phyloP scores from a whole-genome alignment of 2,329 filamentous ascomycete genomes.

The Aspergillus versicolor region DNA sequence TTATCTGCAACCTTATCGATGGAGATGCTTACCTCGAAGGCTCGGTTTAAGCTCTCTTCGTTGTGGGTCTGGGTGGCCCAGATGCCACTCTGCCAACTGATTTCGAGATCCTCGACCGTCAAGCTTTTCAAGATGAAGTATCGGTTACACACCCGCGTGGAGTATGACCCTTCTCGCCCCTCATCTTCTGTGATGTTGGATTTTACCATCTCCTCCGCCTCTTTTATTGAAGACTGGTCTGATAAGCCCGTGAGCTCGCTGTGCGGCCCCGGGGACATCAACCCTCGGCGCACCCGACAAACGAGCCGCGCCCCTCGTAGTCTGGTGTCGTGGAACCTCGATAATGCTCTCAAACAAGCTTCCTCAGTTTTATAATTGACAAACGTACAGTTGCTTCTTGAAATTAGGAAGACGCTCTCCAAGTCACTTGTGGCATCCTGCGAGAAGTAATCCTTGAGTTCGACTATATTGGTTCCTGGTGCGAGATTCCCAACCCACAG shows the following conservation, averaged over 20 bases:
- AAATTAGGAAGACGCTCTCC: slow-evolving; percentile 89
- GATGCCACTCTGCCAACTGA: slow-evolving; percentile 80
- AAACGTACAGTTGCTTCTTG: slow-evolving; percentile 96
- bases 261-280: slow-evolving; percentile 39
- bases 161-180: slow-evolving; percentile 3
- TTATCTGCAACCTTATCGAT: not conserved
- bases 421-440: slow-evolving; percentile 71
- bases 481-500: slow-evolving; percentile 96
- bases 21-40: slow-evolving; percentile 66
- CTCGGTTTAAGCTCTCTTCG: slow-evolving; percentile 76
- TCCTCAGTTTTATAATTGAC: slow-evolving; percentile 87
- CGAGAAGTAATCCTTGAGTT: slow-evolving; percentile 87
- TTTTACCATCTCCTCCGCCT: slow-evolving; percentile 20
- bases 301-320: slow-evolving; percentile 85
- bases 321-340: slow-evolving; percentile 83
- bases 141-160: slow-evolving; percentile 59
- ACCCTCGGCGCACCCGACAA: slow-evolving; percentile 70
- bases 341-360: slow-evolving; percentile 73
- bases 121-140: slow-evolving; percentile 94
- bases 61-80: slow-evolving; percentile 97
- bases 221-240: slow-evolving; percentile 51
- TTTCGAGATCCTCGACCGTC: slow-evolving; percentile 83
- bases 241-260: slow-evolving; percentile 36
- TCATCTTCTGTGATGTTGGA: slow-evolving; percentile 9
- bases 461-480: slow-evolving; percentile 75